Base-by-base conservation (phyloP, 805 yeast species). In the Kodamaea kaohsiungensis region DNA sequence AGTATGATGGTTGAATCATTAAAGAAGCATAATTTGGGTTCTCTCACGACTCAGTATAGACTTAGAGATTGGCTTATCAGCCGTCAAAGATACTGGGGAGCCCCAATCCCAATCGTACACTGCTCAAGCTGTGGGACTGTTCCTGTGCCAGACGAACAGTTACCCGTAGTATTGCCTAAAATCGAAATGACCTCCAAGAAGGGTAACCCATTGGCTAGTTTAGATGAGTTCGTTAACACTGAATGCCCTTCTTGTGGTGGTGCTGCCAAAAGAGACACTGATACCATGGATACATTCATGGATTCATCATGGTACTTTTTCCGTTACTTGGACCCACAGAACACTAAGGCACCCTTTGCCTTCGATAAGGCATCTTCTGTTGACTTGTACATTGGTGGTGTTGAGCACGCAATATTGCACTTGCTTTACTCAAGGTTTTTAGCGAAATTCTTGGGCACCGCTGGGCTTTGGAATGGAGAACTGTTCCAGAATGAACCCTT, bases 251-350 rank as follows among this genome's bases (percentile, higher is more conserved):
- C 81, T 0, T 95, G 99, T 73, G 85, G 85, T 2, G 74, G 76
- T 1, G 66, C 69, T 10, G 96, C 97, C 0, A 84, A 81, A 53
- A 80, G 99, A 62, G 99, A 95, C 59, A 90, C 98, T 0, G 99
- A 95, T 65, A 95, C 99, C 0, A 93, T 95, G 99, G 99, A 95
- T 66, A 95, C 99, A 0, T 95, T 95, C 65, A 93, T 95, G 84
- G 99, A 95, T 70, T 89, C 96, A 15, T 91, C 98, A 2, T 95
- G 99, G 99, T 95, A 95, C 69, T 89, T 82, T 68, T 86, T 95
- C 73, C 80, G 99, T 55, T 92, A 83, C 62, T 70, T 86, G 1
- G 98, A 95, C 66, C 76, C 96, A 0, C 71, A 83, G 33, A 93
- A 95, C 67, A 56, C 62, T 0, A 48, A 61, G 0, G 59, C 65